Base-by-base conservation (phyloP, 306 rosid species). In the Cicer bijugum region DNA sequence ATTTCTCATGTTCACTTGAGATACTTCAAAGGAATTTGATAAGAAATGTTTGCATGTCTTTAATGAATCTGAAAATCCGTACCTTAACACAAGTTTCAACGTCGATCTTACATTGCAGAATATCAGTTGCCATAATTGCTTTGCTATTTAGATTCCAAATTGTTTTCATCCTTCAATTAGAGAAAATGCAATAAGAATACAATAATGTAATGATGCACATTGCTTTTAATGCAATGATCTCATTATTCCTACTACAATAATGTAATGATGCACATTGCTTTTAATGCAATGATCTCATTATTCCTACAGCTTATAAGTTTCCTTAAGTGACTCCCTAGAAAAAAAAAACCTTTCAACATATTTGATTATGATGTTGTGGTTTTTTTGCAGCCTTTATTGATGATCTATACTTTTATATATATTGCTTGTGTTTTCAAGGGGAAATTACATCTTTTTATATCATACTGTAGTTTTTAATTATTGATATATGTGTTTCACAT, bases 401-500 rank as follows among this genome's bases (percentile, higher is more conserved):
- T 73, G 69, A 23, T 78, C 39, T 69, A 12, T 12, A 33, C 76
- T 78, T 46, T 42, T 17, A 44, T 46, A 6, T 16, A 48, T 55
- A 16, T 58, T 74, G 67, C 64, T 38, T 74, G 66, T 69, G 52
- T 69, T 47, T 47, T 55, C 58, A 17, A 39, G 19, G 69, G 23
- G 48, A 39, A 66, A 61, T 62, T 63, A 9, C 19, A 47, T 16
- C 17, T 62, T 44, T 46, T 16, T 64, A 45, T 1, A n/a, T 59
- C 28, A 66, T 20, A 71, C 63, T 39, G 6, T 53, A 47, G 59
- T 35, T 71, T 15, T 71, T 67, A 67, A 44, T 72, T 66, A 8
- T 74, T 71, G 19, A 78, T 81, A 52, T 75, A n/a, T 69, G 59
- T 82, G 64, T 46, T 72, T 67, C 8, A 19, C 3, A 9, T 20